phyloP scores from a whole-genome alignment of 78 protist genomes.

The Chrysochromulina tobinii region DNA sequence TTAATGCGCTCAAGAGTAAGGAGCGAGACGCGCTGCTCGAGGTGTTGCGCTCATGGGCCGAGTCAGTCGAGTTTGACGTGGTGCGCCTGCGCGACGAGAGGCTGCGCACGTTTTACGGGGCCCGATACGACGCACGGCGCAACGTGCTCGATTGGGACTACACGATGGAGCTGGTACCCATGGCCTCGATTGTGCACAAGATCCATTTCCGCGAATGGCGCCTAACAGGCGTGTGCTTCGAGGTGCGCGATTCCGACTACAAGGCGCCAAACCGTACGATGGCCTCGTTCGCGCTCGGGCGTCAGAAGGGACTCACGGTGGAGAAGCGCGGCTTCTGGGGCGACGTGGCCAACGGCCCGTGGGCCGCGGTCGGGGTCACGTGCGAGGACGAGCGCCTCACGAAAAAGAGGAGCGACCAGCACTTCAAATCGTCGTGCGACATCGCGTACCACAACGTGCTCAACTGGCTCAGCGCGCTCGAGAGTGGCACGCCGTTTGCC shows the following conservation, averaged over 20 bases:
- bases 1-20: conserved; percentile 7
- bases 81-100: conserved; percentile 31
- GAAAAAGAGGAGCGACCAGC: not conserved
- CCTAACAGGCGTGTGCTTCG: not conserved
- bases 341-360: conserved; percentile 44
- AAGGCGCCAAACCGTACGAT: conserved; percentile 34
- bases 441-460: not conserved
- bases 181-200: conserved; percentile 27
- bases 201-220: conserved; percentile 41
- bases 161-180: not conserved
- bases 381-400: not conserved
- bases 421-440: not conserved
- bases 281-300: not conserved
- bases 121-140: conserved; percentile 9
- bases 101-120: conserved; percentile 38
- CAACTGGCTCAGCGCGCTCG: not conserved
- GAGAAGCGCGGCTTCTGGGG: conserved; percentile 44
- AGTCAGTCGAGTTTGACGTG: conserved; percentile 20
- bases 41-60: not conserved
- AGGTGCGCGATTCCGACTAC: conserved; percentile 3
- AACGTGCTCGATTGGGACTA: conserved; percentile 51
- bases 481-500: not conserved
- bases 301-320: not conserved
- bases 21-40: conserved; percentile 32
- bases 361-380: conserved; percentile 26